A percentile compares a stretch with the other conserved stretches of the same genome.
Evolutionary conservation across 2,329 filamentous ascomycete species (phyloP).

Genomic region (Colletotrichum simmondsii): DNA sequence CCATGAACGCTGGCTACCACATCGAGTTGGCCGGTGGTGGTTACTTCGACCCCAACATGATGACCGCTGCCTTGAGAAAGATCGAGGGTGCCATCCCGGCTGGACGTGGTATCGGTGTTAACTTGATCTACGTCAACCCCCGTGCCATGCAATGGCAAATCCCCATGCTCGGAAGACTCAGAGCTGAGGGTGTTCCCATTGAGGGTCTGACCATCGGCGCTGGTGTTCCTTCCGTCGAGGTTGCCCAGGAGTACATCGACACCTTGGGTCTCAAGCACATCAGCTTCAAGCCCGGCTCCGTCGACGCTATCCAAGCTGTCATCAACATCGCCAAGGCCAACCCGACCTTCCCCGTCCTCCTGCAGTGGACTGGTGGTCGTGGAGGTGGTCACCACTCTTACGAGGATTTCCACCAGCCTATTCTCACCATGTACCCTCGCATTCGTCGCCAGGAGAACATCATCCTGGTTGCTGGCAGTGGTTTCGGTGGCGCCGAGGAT

Average conservation of each 20-base stretch:
- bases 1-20: slow-evolving; percentile 95
- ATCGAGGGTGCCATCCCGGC: slow-evolving; percentile 87
- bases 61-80: slow-evolving; percentile 85
- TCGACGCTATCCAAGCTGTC: slow-evolving; percentile 87
- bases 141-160: slow-evolving; percentile 94
- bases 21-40: slow-evolving; percentile 91
- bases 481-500: slow-evolving; percentile 89
- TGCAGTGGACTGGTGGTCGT: slow-evolving; percentile 95
- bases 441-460: slow-evolving; percentile 89
- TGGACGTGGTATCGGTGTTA: slow-evolving; percentile 88
- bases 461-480: slow-evolving; percentile 88
- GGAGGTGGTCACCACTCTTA: slow-evolving; percentile 95
- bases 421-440: slow-evolving; percentile 90
- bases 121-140: slow-evolving; percentile 92
- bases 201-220: slow-evolving; percentile 93
- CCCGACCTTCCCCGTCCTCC: slow-evolving; percentile 88
- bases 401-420: slow-evolving; percentile 94
- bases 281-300: slow-evolving; percentile 91
- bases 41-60: slow-evolving; percentile 84
- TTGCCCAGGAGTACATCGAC: slow-evolving; percentile 92
- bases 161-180: slow-evolving; percentile 81
- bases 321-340: slow-evolving; percentile 96
- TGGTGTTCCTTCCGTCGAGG: slow-evolving; percentile 92
- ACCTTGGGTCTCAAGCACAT: slow-evolving; percentile 95
- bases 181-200: slow-evolving; percentile 88